Percentiles rank a stretch among this genome's conserved stretches.
Evolutionary conservation across 2,329 filamentous ascomycete genomes (phyloP).

Genomic region (Parafenestella ontariensis): DNA sequence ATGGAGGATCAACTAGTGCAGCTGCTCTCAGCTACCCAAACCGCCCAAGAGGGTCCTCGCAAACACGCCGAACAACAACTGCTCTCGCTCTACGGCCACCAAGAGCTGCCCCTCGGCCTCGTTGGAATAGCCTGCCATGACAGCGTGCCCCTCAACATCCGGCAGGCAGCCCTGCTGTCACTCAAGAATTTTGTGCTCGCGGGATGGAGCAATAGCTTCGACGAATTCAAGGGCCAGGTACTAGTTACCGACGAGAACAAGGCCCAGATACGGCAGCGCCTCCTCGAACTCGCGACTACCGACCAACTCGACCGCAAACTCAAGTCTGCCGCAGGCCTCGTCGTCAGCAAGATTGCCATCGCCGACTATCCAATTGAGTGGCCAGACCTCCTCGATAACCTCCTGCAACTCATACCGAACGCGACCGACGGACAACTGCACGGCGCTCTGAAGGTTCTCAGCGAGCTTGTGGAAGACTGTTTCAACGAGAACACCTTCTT

Average conservation of each 20-base stretch:
- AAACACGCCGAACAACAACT: constrained; percentile 88
- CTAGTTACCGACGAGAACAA: constrained; percentile 77
- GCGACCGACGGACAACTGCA: constrained; percentile 83
- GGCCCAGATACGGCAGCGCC: constrained; percentile 71
- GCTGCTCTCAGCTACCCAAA: constrained; percentile 87
- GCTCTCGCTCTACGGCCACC: constrained; percentile 70
- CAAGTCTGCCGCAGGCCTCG: constrained; percentile 85
- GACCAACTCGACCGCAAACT: constrained; percentile 81
- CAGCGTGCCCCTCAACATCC: constrained; percentile 74
- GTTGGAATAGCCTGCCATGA: constrained; percentile 80
- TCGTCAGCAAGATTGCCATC: constrained; percentile 92
- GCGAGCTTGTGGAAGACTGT: constrained; percentile 90
- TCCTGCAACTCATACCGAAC: constrained; percentile 77
- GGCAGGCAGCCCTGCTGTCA: constrained; percentile 81
- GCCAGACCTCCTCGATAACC: constrained; percentile 83
- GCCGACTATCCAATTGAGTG: constrained; percentile 94
- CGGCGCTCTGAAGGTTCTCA: constrained; percentile 85
- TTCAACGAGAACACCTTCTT: constrained; percentile 97
- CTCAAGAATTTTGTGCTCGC: constrained; percentile 84
- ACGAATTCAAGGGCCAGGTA: constrained; percentile 72
- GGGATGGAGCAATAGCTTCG: constrained; percentile 81
- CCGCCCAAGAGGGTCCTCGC: constrained; percentile 74
- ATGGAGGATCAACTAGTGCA: constrained; percentile 95
- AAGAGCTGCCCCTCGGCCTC: constrained; percentile 79
- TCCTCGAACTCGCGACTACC: constrained; percentile 79